Evolutionary conservation across 1,284 basidiomycete genomes (phyloP), one percentile per base, ranked within the genome.

Genomic region (Austroboletus sp.): DNA sequence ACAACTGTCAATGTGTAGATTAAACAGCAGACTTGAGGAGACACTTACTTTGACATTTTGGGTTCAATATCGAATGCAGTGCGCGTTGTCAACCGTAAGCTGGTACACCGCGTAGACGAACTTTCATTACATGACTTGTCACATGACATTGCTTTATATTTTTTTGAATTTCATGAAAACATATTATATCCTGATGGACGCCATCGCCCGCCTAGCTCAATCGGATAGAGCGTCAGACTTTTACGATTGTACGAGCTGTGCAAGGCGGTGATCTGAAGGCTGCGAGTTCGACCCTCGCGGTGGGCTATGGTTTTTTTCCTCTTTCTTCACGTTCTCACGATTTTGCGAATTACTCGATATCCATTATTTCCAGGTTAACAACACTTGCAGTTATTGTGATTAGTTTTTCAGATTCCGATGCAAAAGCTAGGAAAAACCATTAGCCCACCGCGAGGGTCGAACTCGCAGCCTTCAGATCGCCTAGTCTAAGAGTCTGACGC

Each of bases 231-330:
- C 81, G 79, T 84, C 82, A 82, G 81, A 82, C 82, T 84, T 65
- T 68, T 65, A 68, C 21, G 36, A 50, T 57, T 60, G 57, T 21
- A 21, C 21, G 21, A 21, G 21, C 6, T 6, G 21, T 21, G 21
- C 21, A 21, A 21, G 21, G 21, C 21, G 60, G 63, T 53, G 54
- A 81, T 83, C 80, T 83, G 84, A 86, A 85, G 83, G 83, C 82
- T 87, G 83, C 81, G 81, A 85, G 83, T 87, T 86, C 83, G 84
- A 87, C 82, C 82, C 84, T 85, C 83, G 81, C 83, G 82, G 82
- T 86, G 83, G 83, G 81, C 83, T 85, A 40, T 0, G 4, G 6
- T 43, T 58, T 33, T 33, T 31, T 6, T 5, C 6, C 5, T 21
- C n/a, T 21, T 6, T 21, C 6, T 21, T 21, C 21, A 4, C 6